Conservation (phyloP, 1,284 basidiomycete species). For the Ustilago hordei region DNA sequence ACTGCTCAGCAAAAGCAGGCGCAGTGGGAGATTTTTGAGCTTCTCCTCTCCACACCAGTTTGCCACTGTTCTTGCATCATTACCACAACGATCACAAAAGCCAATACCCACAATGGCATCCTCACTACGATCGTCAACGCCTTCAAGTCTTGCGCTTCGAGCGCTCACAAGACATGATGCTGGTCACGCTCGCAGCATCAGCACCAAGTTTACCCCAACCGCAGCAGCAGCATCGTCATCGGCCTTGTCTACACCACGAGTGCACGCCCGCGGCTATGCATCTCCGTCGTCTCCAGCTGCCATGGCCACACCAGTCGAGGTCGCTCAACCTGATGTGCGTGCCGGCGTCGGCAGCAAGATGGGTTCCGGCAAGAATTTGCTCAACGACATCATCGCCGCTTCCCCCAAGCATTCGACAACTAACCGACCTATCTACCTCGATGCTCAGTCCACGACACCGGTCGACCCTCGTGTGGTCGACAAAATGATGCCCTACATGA, state of each 20-base stretch:
- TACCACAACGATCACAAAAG: neutral
- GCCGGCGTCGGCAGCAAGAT: constrained; percentile 55
- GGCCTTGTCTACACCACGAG: constrained; percentile 9
- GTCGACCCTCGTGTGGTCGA: constrained; percentile 97
- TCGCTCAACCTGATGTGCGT: constrained; percentile 51
- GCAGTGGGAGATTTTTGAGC: too few relatives aligned
- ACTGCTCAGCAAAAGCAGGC: too few relatives aligned
- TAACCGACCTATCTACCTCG: constrained; percentile 67
- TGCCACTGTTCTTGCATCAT: too few relatives aligned
- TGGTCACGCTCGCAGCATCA: constrained; percentile 15
- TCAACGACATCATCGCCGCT: constrained; percentile 48
- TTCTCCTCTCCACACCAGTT: neutral
- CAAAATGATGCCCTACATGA: constrained; percentile 94
- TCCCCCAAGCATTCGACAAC: constrained; percentile 49
- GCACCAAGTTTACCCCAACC: constrained; percentile 22
- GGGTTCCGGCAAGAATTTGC: constrained; percentile 45
- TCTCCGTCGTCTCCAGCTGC: constrained; percentile 54
- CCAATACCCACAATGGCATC: constrained; percentile 19
- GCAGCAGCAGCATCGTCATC: constrained; percentile 16
- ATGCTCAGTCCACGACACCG: constrained; percentile 82
- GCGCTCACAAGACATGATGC: constrained; percentile 36
- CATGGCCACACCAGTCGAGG: constrained; percentile 63
- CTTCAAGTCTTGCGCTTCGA: constrained; percentile 39
- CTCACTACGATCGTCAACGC: constrained; percentile 35
- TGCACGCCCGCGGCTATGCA: constrained; percentile 40